Evolutionary conservation across 768 basidiomycete genomes (phyloP), one percentile per base, ranked within the genome.

Genomic region (Rhodotorula kratochvilovae): DNA sequence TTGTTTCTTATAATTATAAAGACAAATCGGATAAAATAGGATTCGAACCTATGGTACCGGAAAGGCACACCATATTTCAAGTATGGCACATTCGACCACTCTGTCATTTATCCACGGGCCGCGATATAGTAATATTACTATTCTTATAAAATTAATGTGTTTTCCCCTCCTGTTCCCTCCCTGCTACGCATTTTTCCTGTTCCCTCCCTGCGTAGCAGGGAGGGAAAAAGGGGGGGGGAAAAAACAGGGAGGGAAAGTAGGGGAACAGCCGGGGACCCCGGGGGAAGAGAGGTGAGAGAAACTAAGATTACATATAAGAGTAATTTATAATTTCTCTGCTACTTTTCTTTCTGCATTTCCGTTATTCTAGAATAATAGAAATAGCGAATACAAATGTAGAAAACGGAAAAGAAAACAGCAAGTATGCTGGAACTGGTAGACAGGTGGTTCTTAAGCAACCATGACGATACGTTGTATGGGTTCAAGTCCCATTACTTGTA

Each of bases 1-100:
- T 39, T 43, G 7, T 46, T 19, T 46, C 15, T 46, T 46, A 16
- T 46, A 46, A 29, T 66, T 53, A 68, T n/a, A n/a, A n/a, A n/a
- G n/a, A 68, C 33, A 13, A 46, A 46, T 46, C 63, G 59, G 61
- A 67, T 75, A 75, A 71, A 66, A 65, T 75, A 75, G 48, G 62
- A 70, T 67, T 62, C 73, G 63, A 72, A 72, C 66, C 59, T 72
- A 67, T 63, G 63, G 67, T 65, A 72, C 53, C 45, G 58, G 62
- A 57, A 72, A 63, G 62, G 67, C 72, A 73, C 74, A 75, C 67
- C 69, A 69, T 56, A 66, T 67, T 72, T 76, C 72, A 74, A 61
- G 59, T 73, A 63, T 70, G 60, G 70, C 66, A 70, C 63, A 65
- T 63, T 63, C 51, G 62, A 63, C 62, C 62, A 63, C 62, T 63